phyloP scores from a whole-genome alignment of 805 yeast species.

The Torulaspora maleeae region DNA sequence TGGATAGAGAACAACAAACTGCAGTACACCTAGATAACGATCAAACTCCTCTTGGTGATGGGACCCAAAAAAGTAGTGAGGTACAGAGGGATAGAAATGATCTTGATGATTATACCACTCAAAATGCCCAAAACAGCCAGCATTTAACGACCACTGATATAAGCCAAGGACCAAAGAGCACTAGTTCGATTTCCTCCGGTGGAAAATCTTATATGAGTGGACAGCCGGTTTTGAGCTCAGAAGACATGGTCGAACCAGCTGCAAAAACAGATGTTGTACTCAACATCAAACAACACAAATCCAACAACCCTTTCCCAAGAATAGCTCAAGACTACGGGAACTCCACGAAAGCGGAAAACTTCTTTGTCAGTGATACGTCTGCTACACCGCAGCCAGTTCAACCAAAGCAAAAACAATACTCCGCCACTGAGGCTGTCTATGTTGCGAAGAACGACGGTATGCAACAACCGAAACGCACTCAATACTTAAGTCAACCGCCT shows the following conservation, averaged over 20 bases:
- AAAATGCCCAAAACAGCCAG: neutral
- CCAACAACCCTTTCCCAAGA: slow-evolving; percentile 35
- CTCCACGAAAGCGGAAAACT: slow-evolving; percentile 1
- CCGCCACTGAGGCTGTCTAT: neutral
- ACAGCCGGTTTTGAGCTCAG: slow-evolving; percentile 8
- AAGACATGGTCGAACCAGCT: slow-evolving; percentile 10
- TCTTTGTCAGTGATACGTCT: slow-evolving; percentile 3
- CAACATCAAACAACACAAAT: slow-evolving; percentile 29
- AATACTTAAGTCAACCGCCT: neutral
- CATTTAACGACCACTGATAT: slow-evolving; percentile 10
- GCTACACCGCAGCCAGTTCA: neutral
- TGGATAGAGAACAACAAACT: neutral
- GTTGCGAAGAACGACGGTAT: slow-evolving; percentile 1
- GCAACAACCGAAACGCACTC: slow-evolving; percentile 1
- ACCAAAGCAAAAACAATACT: neutral
- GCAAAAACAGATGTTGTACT: slow-evolving; percentile 6
- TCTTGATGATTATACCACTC: neutral
- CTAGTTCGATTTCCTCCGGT: slow-evolving; percentile 22
- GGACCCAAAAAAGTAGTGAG: neutral
- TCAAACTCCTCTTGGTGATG: slow-evolving; percentile 1
- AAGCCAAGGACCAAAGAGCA: slow-evolving; percentile 22
- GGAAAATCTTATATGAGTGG: slow-evolving; percentile 15
- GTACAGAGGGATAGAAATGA: no score
- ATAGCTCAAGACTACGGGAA: slow-evolving; percentile 12
- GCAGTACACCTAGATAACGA: neutral